Base-by-base conservation (phyloP, 139 green algal species). In the Marvania coccoides region DNA sequence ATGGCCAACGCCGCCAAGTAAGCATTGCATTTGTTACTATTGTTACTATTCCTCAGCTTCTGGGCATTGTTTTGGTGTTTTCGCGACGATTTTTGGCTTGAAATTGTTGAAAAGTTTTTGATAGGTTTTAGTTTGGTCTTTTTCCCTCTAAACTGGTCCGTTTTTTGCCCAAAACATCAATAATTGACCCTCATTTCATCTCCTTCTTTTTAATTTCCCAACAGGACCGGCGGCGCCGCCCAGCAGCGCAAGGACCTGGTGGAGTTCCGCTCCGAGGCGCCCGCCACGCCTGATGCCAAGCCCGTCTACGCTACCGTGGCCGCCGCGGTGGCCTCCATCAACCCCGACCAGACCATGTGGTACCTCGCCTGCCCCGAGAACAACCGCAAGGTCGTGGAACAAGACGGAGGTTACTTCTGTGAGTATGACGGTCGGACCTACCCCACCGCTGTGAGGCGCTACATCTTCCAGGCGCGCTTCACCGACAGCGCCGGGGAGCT, bases 341-440 rank as follows among this genome's bases (percentile, higher is more conserved):
- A 87, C 62, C 46, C 73, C 4, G 76, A 90, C 9, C 74, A 91
- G 71, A 73, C 54, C 24, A 71, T 96, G 70, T 92, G 83, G 67
- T 96, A 96, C 75, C 60, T 87, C 24, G 88, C 90, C 37, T 83
- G 83, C 78, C 88, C 86, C 19, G 86, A 91, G 36, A 92, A 85
- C 69, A 89, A 89, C 67, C 75, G 77, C 39, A 96, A 96, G 82
- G 78, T 85, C 30, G 71, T 84, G 60, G 65, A 85, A 60, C 79
- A 84, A 53, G 77, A 72, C 42, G 63, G 70, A 5, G 53, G 57
- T 5, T 92, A 75, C 67, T 83, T 67, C 4, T 88, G 71, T 29
- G 88, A 94, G 69, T 81, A 73, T 23, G 83, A 92, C 46, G 69
- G 73, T 26, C 73, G 75, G 57, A 73, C 45, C 0, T 62, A 46